phyloP scores from a whole-genome alignment of 2,329 filamentous ascomycete genomes.

The Endothia cerciana region DNA sequence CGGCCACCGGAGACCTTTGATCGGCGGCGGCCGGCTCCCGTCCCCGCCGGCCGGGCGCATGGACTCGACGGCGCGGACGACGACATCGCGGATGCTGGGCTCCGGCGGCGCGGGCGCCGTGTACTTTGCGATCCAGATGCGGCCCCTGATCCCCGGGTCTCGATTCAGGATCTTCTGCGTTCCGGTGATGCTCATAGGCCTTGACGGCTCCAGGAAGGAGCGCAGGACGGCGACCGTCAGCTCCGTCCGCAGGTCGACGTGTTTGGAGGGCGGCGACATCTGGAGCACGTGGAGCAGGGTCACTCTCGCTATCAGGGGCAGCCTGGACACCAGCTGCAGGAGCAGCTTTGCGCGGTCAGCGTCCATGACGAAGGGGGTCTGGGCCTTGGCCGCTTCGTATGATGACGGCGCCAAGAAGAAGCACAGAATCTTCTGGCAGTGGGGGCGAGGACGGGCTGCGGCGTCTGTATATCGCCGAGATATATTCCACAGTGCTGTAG shows the following conservation, averaged over 20 bases:
- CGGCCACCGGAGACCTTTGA: conserved; percentile 46
- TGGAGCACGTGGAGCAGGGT: conserved; percentile 67
- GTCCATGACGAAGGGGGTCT: conserved; percentile 15
- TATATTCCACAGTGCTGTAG: too few species aligned
- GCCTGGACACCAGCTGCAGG: conserved; percentile 51
- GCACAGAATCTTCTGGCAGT: too few species aligned
- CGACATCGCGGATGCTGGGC: conserved; percentile 57
- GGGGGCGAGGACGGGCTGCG: not conserved
- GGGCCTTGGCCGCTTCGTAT: not conserved
- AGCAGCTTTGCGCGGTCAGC: conserved; percentile 31
- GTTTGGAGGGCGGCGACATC: conserved; percentile 70
- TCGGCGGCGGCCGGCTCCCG: conserved; percentile 17
- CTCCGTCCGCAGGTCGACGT: conserved; percentile 79
- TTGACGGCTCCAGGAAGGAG: conserved; percentile 56
- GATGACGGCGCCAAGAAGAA: not conserved
- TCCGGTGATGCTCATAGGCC: conserved; percentile 57
- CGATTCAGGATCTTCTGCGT: conserved; percentile 65
- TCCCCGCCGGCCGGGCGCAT: conserved; percentile 43
- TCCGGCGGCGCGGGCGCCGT: conserved; percentile 63
- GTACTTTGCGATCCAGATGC: conserved; percentile 79
- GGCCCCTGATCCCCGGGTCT: conserved; percentile 73
- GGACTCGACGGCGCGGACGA: conserved; percentile 61
- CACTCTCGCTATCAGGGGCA: conserved; percentile 67
- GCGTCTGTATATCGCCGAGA: not conserved
- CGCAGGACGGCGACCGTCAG: conserved; percentile 75